Evolutionary conservation across 768 basidiomycete species (phyloP).

Genomic region (Tricholoma hemisulphureum): DNA sequence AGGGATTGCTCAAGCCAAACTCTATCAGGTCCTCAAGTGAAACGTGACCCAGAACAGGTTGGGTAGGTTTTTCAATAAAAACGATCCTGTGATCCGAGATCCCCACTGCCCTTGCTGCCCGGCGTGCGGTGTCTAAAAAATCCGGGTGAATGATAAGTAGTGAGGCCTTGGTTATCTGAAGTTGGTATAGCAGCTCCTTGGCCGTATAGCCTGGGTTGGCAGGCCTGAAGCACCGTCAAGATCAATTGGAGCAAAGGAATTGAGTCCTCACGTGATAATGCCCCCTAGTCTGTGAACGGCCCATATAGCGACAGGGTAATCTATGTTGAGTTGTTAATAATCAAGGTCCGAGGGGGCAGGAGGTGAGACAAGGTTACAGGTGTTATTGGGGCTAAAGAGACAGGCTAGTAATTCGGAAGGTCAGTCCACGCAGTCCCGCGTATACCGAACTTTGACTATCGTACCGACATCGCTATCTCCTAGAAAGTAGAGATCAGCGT

Average conservation of each 20-base stretch:
- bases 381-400: conserved; percentile 62
- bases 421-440: not conserved
- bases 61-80: conserved; percentile 30
- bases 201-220: conserved; percentile 60
- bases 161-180: conserved; percentile 45
- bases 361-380: conserved; percentile 39
- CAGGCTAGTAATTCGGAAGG: conserved; percentile 43
- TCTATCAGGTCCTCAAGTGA: conserved; percentile 49
- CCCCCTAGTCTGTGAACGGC: conserved; percentile 57
- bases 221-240: conserved; percentile 40
- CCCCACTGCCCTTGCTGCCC: conserved; percentile 42
- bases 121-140: conserved; percentile 39
- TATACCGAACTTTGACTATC: conserved; percentile 6
- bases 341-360: not conserved
- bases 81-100: conserved; percentile 44
- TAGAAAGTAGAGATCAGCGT: conserved; percentile 21
- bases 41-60: conserved; percentile 2
- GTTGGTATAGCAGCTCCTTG: conserved; percentile 59
- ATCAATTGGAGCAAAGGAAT: not conserved
- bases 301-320: conserved; percentile 58
- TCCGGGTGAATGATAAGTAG: conserved; percentile 50
- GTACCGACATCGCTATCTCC: conserved; percentile 54
- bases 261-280: conserved; percentile 49
- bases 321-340: conserved; percentile 28
- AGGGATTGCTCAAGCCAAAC: conserved; percentile 34